Evolutionary conservation across 495 filamentous ascomycete species (phyloP).

Genomic region (Choiromyces venosus): DNA sequence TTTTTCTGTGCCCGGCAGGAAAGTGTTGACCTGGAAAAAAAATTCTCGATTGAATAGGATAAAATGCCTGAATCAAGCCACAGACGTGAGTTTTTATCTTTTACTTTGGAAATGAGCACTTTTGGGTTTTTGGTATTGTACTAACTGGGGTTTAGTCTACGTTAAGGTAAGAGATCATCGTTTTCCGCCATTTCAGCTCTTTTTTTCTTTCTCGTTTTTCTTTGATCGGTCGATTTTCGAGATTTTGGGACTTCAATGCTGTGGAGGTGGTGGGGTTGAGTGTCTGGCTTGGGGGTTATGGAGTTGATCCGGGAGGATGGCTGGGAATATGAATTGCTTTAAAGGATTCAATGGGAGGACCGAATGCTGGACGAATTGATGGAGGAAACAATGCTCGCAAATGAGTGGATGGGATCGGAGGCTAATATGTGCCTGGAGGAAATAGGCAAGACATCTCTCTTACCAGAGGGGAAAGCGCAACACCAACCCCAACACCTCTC

Average conservation of each 20-base stretch:
- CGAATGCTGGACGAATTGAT: background rate
- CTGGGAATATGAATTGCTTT: background rate
- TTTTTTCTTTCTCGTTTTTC: background rate
- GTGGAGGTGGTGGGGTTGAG: background rate
- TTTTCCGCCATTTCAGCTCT: background rate
- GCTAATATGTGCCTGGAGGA: background rate
- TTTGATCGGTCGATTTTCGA: background rate
- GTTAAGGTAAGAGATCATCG: slow-evolving; percentile 33
- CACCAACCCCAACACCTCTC: slow-evolving; percentile 74
- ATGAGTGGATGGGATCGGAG: background rate
- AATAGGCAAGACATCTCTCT: slow-evolving; percentile 75
- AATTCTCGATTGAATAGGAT: slow-evolving; percentile 6
- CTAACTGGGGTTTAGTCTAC: slow-evolving; percentile 32
- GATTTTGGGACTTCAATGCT: background rate
- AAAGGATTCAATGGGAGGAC: background rate
- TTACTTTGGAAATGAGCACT: background rate
- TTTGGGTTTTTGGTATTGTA: background rate
- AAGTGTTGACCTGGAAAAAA: slow-evolving; percentile 13
- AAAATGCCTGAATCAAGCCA: slow-evolving; percentile 40
- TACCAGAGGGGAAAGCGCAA: slow-evolving; percentile 84
- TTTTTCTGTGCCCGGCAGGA: background rate
- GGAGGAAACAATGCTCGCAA: background rate
- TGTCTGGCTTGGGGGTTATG: background rate
- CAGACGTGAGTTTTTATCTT: slow-evolving; percentile 29
- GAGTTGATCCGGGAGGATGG: background rate